Evolutionary conservation across 331 rosid genomes (phyloP), one percentile per base, ranked within the genome.

Genomic region (Saraca asoca): DNA sequence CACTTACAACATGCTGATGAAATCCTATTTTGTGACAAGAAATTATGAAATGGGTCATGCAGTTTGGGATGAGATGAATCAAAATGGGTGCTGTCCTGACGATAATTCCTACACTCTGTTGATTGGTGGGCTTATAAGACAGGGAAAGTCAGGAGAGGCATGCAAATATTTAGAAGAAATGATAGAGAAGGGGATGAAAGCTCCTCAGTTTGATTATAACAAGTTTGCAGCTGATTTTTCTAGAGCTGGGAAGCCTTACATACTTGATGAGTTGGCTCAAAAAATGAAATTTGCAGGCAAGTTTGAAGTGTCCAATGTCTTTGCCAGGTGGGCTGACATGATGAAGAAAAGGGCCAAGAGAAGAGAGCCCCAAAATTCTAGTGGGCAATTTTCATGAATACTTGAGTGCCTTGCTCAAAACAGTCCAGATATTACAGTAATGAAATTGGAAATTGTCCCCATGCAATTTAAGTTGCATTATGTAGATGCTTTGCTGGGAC

Each of bases 151-250:
- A 2, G 69, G 77, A 7, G 95, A 88, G 72, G 97, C 96, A 5
- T 85, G 87, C 33, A 86, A 79, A 66, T 84, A 74, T 80, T 51
- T 91, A 14, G 90, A 90, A 79, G 92, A 84, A 77, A 90, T 90
- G 96, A 72, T 93, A 44, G 88, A 80, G 59, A 90, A 85, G 66
- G 96, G 98, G 62, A 93, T 93, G 97, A 90, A 81, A 71, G 89
- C 95, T 75, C 95, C 87, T 56, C 91, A 87, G 74, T 87, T 93
- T 34, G 97, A 87, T 69, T 87, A 84, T 75, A 84, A 85, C 79
- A 93, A 84, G 84, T 85, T 90, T 70, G 95, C 81, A 53, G 84
- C 91, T 43, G 90, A 87, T 79, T 82, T 85, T 75, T 85, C 90
- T 13, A 81, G 85, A 78, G 81, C 81, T 65, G 98, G 95, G 73